Conservation (phyloP, 164 flowering plant species). For the Kalanchoe fedtschenkoi region DNA sequence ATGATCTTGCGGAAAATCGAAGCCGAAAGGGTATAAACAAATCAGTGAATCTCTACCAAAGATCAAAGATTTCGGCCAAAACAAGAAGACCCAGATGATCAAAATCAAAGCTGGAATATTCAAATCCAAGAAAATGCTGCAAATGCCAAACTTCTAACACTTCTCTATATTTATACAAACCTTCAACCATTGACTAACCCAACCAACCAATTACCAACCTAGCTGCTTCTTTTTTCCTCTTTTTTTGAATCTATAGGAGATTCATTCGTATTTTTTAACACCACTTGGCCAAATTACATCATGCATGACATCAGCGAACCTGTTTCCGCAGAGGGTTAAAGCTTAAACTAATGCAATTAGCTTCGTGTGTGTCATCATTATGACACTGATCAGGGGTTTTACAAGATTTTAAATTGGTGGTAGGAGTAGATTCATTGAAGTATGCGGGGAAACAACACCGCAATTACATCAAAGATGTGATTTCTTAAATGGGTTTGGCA, state of each 20-base stretch:
- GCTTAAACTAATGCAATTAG: slow-evolving; percentile 1
- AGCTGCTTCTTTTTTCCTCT: not conserved
- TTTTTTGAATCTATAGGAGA: not conserved
- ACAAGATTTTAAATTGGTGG: not conserved
- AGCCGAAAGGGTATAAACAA: not conserved
- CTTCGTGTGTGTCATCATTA: not conserved
- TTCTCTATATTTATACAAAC: not conserved
- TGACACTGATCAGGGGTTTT: not conserved
- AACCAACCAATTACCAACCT: not conserved
- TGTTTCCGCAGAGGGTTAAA: not conserved
- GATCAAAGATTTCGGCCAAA: not conserved
- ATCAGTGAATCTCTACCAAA: not conserved
- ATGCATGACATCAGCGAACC: not conserved
- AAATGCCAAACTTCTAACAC: not conserved
- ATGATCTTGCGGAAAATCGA: not conserved
- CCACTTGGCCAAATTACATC: not conserved
- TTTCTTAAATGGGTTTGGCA: not conserved
- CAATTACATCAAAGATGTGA: not conserved
- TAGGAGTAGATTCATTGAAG: not conserved
- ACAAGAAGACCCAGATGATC: not conserved
- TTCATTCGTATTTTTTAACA: not conserved
- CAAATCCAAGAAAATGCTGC: no score
- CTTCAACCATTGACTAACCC: not conserved
- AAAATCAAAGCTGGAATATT: not conserved
- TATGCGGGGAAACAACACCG: not conserved